Conservation (phyloP, 345 rosid genomes). For the Gossypium arboreum region DNA sequence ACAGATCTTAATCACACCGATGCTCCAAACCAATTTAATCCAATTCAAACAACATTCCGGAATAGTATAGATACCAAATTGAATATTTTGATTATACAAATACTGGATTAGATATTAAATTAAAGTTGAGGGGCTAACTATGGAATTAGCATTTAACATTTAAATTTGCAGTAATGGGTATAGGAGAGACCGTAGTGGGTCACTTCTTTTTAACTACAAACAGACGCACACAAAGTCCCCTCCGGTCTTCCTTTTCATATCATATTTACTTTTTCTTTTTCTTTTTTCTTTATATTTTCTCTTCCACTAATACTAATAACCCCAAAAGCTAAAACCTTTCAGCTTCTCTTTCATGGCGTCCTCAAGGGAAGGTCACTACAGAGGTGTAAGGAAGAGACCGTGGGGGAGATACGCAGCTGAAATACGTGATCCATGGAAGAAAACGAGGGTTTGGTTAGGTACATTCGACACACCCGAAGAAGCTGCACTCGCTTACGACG, state of each 20-base stretch:
- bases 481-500: conserved; percentile 94
- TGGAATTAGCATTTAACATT: neutral
- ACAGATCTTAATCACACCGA: no score
- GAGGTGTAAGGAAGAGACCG: conserved; percentile 93
- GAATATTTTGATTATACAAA: no score
- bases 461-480: conserved; percentile 96
- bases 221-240: neutral
- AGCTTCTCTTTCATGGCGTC: conserved; percentile 39
- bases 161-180: conserved; percentile 36
- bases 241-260: no score
- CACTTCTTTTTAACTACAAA: conserved; percentile 17
- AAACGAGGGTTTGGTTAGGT: conserved; percentile 90
- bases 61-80: no score
- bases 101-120: no score
- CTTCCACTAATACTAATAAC: neutral
- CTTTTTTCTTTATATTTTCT: neutral
- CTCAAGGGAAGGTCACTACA: conserved; percentile 72
- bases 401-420: conserved; percentile 99
- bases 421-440: conserved; percentile 97
- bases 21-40: no score
- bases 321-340: neutral
- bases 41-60: no score
- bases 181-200: conserved; percentile 59
- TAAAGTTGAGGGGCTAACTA: neutral
- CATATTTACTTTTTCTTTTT: neutral